Base-by-base conservation (phyloP, 257 asterid genomes). In the Solanum medicagineum region DNA sequence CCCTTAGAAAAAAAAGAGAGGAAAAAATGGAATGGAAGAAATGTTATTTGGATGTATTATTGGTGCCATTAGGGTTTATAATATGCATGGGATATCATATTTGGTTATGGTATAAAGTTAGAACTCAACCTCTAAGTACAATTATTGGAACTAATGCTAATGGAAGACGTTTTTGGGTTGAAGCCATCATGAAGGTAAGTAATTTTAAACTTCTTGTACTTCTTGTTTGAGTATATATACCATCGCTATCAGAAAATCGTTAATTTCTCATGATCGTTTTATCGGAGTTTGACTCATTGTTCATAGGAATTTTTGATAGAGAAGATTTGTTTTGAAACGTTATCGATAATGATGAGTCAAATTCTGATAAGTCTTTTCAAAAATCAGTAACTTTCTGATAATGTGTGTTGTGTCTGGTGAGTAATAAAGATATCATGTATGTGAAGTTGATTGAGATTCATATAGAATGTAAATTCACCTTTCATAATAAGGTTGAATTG, bases 111-210 rank as follows among this genome's bases (percentile, higher is more conserved):
- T 87, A 89, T 20, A 90, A 87, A 89, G 96, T 94, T 3, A 90
- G 94, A 4, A 93, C 93, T 0, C 94, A 92, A 7, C 99, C 99
- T 1, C 88, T 94, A 26, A 85, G 91, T 1, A 95, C 99, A 16
- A 89, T 92, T 92, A 91, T 94, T 85, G 99, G 98, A 36, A 93
- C 93, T 1, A 95, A 95, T 83, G 88, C 98, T 20, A 91, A 57
- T 5, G 98, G 94, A 85, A 95, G 99, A n/a, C 92, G 98, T 13
- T 89, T 92, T 42, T 95, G 98, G 99, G 99, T 94, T 42, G 77
- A 93, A 26, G 93, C 98, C 86, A 95, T 95, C 47, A 94, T 95
- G 97, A 93, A 94, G 97, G 99, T 95, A 89, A 54, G 3, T 55
- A 7, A 29, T 12, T 60, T 10, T 10, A 11, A 9, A 12, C 13